Evolutionary conservation across 306 rosid genomes (phyloP), one percentile per base, ranked within the genome.

Genomic region (Castanea mollissima): DNA sequence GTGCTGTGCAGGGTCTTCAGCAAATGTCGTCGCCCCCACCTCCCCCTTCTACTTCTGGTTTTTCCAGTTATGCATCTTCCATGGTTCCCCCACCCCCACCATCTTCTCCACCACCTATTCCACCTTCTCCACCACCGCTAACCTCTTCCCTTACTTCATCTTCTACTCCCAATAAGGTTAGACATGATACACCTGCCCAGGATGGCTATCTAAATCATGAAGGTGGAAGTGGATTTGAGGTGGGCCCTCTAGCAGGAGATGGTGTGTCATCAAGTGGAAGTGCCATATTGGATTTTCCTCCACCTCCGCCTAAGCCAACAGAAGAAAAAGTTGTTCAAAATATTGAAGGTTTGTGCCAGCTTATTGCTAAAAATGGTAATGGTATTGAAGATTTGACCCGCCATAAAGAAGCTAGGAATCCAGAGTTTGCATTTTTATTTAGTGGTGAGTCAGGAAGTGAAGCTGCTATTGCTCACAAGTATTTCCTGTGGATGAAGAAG

Each of bases 401-500:
- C 5, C 87, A 27, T 44, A 85, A 78, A 46, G 89, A 90, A 83
- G 73, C 52, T 76, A 74, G 58, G 80, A 86, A 86, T 88, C 88
- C 86, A 23, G 90, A 88, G 78, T 88, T 82, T 74, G 79, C 70
- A 56, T 90, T 90, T 85, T 78, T 87, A 74, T 79, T 85, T 86
- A 91, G 90, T 58, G 92, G 89, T 32, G 87, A 86, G 57, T 88
- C 88, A 0, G 91, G 91, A 85, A 86, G 88, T 65, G 88, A 85
- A 60, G 87, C 87, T 46, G 92, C 84, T 73, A 67, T 81, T 70
- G 83, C 86, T 68, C 86, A 84, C 1, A 23, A 81, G 3, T 90
- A 82, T 86, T 90, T 90, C 81, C 76, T 76, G 18, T 88, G 94
- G 94, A 82, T 84, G 89, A 90, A 86, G 81, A 85, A 79, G 81